A percentile compares a stretch with the other conserved stretches of the same genome.
phyloP scores from a whole-genome alignment of 202 grass and related monocot genomes.

The Cymbopogon flexuosus region DNA sequence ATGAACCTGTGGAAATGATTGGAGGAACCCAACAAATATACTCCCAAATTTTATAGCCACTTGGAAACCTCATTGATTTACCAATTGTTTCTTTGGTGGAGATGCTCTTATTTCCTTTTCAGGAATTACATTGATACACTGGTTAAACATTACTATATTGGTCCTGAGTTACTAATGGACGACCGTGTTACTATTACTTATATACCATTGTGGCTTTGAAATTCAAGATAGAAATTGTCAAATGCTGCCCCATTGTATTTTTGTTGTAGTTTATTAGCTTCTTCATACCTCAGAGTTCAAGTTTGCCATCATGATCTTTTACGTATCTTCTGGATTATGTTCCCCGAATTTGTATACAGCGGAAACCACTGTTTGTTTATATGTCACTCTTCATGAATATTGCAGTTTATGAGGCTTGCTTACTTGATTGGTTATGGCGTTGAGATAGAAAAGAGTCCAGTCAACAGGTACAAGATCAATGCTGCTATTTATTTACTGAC shows the following conservation, averaged over 20 bases:
- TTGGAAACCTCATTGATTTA: not conserved
- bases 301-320: constrained; percentile 23
- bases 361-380: constrained; percentile 13
- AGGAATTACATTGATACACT: not conserved
- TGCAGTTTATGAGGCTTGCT: constrained; percentile 95
- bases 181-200: not conserved
- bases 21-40: not conserved
- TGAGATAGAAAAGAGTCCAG: constrained; percentile 92
- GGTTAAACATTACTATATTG: not conserved
- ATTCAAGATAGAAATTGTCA: not conserved
- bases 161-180: not conserved
- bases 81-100: not conserved
- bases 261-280: constrained; percentile 13
- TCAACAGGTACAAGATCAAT: constrained; percentile 73
- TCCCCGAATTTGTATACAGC: not conserved
- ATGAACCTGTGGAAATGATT: not conserved
- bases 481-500: constrained; percentile 22
- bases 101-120: not conserved
- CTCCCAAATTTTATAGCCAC: not conserved
- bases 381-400: constrained; percentile 41
- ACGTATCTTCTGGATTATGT: constrained; percentile 26
- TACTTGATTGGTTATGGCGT: constrained; percentile 94
- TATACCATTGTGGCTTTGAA: not conserved
- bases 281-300: constrained; percentile 8
- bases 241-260: not conserved